phyloP scores from a whole-genome alignment of 2,329 filamentous ascomycete species.

The Anisogramma anomala region DNA sequence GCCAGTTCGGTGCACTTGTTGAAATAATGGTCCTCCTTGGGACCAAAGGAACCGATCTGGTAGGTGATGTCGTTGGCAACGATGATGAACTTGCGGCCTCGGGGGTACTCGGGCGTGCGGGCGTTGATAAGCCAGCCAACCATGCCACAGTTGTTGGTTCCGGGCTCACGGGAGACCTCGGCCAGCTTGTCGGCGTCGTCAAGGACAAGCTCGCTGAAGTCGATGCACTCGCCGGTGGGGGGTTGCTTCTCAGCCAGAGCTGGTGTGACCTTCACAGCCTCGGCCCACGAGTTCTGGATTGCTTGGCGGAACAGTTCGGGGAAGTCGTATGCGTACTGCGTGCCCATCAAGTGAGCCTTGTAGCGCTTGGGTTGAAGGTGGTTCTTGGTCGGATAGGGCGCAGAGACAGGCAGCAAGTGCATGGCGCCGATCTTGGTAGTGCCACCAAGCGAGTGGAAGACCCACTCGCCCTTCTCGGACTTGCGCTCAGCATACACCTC shows the following conservation, averaged over 20 bases:
- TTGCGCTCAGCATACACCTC: conserved; percentile 97
- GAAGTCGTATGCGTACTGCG: conserved; percentile 99
- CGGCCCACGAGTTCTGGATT: conserved; percentile 87
- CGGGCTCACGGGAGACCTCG: conserved; percentile 88
- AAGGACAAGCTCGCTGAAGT: conserved; percentile 86
- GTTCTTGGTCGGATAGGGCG: conserved; percentile 95
- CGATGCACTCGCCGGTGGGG: conserved; percentile 77
- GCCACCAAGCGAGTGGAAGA: conserved; percentile 95
- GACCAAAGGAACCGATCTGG: conserved; percentile 96
- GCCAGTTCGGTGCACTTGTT: conserved; percentile 97
- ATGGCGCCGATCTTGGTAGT: conserved; percentile 91
- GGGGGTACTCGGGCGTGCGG: conserved; percentile 88
- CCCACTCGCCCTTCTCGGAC: conserved; percentile 95
- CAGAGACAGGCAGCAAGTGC: conserved; percentile 82
- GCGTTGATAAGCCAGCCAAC: conserved; percentile 95
- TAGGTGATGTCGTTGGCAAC: conserved; percentile 99
- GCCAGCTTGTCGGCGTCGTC: conserved; percentile 87
- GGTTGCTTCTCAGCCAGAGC: conserved; percentile 71
- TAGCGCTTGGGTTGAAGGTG: conserved; percentile 98
- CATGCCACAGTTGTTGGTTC: conserved; percentile 95
- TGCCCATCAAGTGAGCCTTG: conserved; percentile 98
- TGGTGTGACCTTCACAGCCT: conserved; percentile 62
- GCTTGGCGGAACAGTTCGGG: conserved; percentile 97
- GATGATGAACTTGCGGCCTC: conserved; percentile 84
- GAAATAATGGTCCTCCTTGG: conserved; percentile 96